Base-by-base conservation (phyloP, 768 basidiomycete species). In the Suillus sp. region DNA sequence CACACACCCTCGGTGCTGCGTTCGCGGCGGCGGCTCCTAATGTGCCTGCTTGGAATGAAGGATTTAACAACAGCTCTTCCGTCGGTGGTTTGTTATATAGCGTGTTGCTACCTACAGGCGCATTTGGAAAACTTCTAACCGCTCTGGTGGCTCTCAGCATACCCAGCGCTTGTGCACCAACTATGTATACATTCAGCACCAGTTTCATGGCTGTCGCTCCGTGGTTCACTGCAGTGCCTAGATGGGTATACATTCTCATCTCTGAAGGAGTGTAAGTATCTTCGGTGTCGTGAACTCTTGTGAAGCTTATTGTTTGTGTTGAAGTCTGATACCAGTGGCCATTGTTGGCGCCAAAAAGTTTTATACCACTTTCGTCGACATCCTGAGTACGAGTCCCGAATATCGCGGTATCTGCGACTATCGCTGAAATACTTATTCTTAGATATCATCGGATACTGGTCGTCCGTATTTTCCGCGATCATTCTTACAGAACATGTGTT, bases 141-240 rank as follows among this genome's bases (percentile, higher is more conserved):
- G 80, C 83, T 42, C 65, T 88, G 27, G 74, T 86, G 51, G 84
- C 86, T 27, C 73, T 88, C 59, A 81, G 78, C 57, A 79, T 86
- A 40, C 80, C 83, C 11, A 83, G 81, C 64, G 85, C 86, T 55
- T 81, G 83, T 43, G 84, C 84, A 1, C 86, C 85, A 0, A 84
- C 84, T 43, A 84, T 87, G 77, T 88, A 88, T 70, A 81, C 81
- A 14, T 83, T 81, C 68, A 77, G 78, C 22, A 80, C 83, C 22
- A 81, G 80, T 50, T 70, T 81, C 60, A 80, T 81, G 80, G 70
- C 78, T 11, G 65, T 80, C 18, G 67, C 72, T 7, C 64, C 64
- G 10, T 72, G 71, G 67, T 75, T 79, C 53, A 65, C 70, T 38
- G 64, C 70, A 40, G 72, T 83, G 22, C 83, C 83, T 6, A 77